phyloP scores from a whole-genome alignment of 23 red algal genomes.

The Gracilariopsis chorda region DNA sequence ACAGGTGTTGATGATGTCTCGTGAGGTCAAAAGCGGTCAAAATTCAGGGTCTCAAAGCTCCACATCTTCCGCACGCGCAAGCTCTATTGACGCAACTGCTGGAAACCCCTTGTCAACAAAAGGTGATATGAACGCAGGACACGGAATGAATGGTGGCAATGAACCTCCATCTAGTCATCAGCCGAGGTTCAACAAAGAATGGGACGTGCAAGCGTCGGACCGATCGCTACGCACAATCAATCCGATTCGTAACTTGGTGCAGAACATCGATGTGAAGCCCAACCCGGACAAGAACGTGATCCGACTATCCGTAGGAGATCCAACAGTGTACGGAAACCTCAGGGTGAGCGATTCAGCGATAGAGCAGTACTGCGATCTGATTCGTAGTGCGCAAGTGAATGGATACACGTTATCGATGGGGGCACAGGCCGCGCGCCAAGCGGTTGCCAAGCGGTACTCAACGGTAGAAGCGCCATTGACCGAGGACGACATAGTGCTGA shows the following conservation, averaged over 20 bases:
- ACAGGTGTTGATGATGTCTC: not conserved
- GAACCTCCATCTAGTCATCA: not conserved
- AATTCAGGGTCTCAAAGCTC: not conserved
- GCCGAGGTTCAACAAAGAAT: constrained; percentile 2
- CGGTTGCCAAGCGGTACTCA: constrained; percentile 76
- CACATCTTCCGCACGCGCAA: not conserved
- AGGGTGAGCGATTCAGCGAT: constrained; percentile 50
- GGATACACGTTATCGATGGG: constrained; percentile 93
- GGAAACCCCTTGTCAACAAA: not conserved
- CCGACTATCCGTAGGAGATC: constrained; percentile 86
- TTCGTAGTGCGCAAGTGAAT: constrained; percentile 43
- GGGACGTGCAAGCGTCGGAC: constrained; percentile 70
- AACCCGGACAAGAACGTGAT: constrained; percentile 84
- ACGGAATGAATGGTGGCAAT: constrained; percentile 1
- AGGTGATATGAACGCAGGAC: not conserved
- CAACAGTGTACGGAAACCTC: constrained; percentile 91
- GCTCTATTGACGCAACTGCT: not conserved
- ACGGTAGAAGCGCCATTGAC: constrained; percentile 34
- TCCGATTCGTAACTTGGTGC: constrained; percentile 96
- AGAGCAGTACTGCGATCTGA: constrained; percentile 24
- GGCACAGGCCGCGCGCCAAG: constrained; percentile 29
- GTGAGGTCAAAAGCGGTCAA: not conserved
- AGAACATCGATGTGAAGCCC: constrained; percentile 75
- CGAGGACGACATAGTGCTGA: constrained; percentile 73
- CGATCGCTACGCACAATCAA: constrained; percentile 84